Evolutionary conservation across 768 basidiomycete species (phyloP), one percentile per base, ranked within the genome.

Genomic region (Podaxis sp.): DNA sequence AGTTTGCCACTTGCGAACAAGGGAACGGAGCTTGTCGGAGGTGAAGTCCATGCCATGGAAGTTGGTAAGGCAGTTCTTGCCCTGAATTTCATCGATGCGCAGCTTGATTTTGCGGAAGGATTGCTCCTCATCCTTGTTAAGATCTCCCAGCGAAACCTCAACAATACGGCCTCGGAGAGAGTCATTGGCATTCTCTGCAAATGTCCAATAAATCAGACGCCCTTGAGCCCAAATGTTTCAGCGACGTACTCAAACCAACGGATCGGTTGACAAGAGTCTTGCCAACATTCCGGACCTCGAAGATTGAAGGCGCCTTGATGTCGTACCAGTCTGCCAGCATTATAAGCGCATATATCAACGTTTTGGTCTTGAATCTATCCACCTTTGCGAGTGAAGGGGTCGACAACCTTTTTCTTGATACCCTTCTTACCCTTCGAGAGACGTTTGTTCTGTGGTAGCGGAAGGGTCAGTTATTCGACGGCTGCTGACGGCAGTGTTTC

Each of bases 11-110:
- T 98, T 99, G 77, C 96, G 93, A 70, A 99, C 97, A 73, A 99
- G 95, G 55, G 97, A 98, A 61, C 97, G 95, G 68, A 98, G 90
- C 81, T 98, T 98, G 88, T 99, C 97, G 63, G 96, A 97, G 65
- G 97, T 98, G 82, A 99, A 98, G 82, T 96, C 94, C 96, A 99
- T 98, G 76, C 97, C 97, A 79, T 96, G 92, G 93, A 99, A 99
- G 80, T 96, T 96, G 76, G 97, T 98, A 60, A 98, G 85, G 84
- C 95, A 97, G 85, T 94, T 97, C 85, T 96, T 96, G 81, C 97
- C 97, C 81, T 97, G 91, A 64, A 94, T 83, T 72, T 95, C 93
- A 75, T 98, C 96, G 72, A 98, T 85, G 73, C 95, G 93, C 77
- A 99, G 88, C 82, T 96, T 95, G 77, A 99, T 96, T 87, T 99